phyloP scores from a whole-genome alignment of 129 eudicot genomes.

The Oenanthe sinensis region DNA sequence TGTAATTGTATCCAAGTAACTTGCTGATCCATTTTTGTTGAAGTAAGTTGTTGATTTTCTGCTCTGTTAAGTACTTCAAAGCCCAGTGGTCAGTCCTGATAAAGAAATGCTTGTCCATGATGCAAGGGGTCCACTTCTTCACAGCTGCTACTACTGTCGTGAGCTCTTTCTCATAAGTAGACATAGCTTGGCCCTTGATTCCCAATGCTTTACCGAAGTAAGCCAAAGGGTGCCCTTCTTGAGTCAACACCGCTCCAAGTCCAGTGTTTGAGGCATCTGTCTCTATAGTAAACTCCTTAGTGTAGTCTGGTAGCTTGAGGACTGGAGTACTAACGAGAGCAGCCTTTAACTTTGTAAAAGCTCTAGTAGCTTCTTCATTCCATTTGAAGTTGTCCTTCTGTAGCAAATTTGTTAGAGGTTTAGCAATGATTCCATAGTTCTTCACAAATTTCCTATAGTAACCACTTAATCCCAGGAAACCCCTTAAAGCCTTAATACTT shows the following conservation, averaged over 20 bases:
- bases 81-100: no score
- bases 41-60: neutral
- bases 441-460: neutral
- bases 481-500: neutral
- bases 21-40: neutral
- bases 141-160: neutral
- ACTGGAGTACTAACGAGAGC: neutral
- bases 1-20: no score
- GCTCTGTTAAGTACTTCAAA: neutral
- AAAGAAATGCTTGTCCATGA: neutral
- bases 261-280: slow-evolving; percentile 6
- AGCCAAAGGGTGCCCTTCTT: neutral
- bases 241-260: neutral
- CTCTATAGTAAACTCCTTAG: neutral
- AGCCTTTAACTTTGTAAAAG: neutral
- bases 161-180: neutral
- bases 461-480: slow-evolving; percentile 2
- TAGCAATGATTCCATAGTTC: neutral
- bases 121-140: neutral
- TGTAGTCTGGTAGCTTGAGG: neutral
- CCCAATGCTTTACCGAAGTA: neutral
- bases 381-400: neutral
- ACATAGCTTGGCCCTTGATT: neutral
- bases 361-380: neutral
- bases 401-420: neutral